These are phyloP conservation scores for Poterioochromonas sp. DNA, from an alignment of 352 stramenopile genomes.

Conservation along the genomic window DNA sequence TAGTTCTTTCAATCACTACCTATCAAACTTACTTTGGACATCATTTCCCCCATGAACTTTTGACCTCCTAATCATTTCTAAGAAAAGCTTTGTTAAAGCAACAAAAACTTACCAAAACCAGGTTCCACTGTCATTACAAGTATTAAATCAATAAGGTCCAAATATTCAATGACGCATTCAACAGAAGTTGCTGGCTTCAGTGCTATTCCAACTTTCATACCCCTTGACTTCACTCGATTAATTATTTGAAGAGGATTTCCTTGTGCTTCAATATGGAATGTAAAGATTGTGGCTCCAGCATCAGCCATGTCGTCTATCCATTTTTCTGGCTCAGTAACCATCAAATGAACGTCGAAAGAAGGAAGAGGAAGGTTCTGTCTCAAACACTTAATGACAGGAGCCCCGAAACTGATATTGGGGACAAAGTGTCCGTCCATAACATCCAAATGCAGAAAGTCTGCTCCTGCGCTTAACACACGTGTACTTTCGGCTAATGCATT, in stretches of 20 bases:
- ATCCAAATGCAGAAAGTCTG: slow-evolving; percentile 92
- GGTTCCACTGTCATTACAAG: slow-evolving; percentile 97
- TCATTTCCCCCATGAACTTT: slow-evolving; percentile 90
- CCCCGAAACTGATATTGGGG: slow-evolving; percentile 70
- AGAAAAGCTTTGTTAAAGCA: too few species aligned
- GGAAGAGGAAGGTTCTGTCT: slow-evolving; percentile 53
- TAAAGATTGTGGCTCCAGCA: slow-evolving; percentile 71
- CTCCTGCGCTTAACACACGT: slow-evolving; percentile 72
- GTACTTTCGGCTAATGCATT: slow-evolving; percentile 77
- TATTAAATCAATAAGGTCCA: slow-evolving; percentile 82
- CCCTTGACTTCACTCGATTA: slow-evolving; percentile 44
- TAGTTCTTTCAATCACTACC: too few species aligned
- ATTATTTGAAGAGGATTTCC: slow-evolving; percentile 41
- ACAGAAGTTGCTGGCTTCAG: slow-evolving; percentile 86
- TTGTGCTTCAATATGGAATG: slow-evolving; percentile 80
- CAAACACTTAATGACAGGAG: slow-evolving; percentile 86
- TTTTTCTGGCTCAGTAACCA: slow-evolving; percentile 86
- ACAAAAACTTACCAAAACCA: slow-evolving; percentile 87
- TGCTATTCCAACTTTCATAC: slow-evolving; percentile 88
- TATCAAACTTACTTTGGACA: slow-evolving; percentile 51
- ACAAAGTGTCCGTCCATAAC: slow-evolving; percentile 98
- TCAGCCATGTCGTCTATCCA: slow-evolving; percentile 89
- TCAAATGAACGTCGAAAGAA: slow-evolving; percentile 95
- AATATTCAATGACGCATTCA: slow-evolving; percentile 53
- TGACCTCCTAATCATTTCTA: too few species aligned